Conservation (phyloP, 805 yeast species). For the Ogataea saltuana region DNA sequence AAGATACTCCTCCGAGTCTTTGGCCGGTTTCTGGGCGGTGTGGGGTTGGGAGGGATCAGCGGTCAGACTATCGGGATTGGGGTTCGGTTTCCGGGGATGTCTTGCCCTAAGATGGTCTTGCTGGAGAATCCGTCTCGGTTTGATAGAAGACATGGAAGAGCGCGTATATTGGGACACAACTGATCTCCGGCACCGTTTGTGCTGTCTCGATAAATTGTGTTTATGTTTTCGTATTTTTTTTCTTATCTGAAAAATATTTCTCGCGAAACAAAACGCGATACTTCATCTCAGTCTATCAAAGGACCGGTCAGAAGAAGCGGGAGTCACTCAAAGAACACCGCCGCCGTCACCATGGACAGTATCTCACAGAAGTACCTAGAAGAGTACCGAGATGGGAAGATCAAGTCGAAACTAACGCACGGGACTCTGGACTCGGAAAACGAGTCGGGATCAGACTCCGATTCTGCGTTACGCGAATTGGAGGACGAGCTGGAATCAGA, state of each 20-base stretch:
- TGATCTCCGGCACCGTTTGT: no score
- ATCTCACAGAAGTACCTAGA: conserved; percentile 37
- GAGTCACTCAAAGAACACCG: no score
- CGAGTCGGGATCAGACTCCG: conserved; percentile 25
- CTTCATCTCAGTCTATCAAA: no score
- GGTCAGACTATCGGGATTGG: no score
- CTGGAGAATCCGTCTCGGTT: neutral
- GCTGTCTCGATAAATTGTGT: no score
- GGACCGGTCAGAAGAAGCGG: no score
- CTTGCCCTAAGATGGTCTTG: conserved; percentile 3
- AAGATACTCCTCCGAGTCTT: conserved; percentile 31
- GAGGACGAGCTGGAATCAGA: conserved; percentile 56
- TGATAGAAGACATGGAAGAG: neutral
- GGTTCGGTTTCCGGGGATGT: conserved; percentile 1
- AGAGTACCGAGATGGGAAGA: conserved; percentile 41
- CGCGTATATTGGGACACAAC: neutral
- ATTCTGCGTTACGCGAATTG: conserved; percentile 47
- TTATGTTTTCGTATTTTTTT: no score
- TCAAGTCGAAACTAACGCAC: conserved; percentile 20
- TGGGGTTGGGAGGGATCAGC: neutral
- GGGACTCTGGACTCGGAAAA: conserved; percentile 26
- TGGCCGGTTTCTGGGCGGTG: conserved; percentile 4
- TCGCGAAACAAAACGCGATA: no score
- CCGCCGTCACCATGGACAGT: conserved; percentile 8
- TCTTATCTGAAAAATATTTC: no score